Conservation (phyloP, 768 basidiomycete genomes). For the Lentinula edodes region DNA sequence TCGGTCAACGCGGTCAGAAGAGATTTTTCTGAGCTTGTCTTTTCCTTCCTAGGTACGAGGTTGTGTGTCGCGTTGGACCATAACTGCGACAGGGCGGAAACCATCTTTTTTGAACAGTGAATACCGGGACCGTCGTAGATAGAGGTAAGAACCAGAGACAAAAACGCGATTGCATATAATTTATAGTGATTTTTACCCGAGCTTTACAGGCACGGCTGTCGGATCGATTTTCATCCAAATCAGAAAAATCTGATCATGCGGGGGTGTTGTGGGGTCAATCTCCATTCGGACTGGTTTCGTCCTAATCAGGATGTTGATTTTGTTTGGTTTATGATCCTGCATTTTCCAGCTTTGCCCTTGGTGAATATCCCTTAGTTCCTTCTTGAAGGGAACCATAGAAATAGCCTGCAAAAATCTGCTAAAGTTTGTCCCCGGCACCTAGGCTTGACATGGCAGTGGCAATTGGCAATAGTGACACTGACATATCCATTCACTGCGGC, state of each 20-base stretch:
- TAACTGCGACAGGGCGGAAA: not conserved
- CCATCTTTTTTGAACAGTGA: not conserved
- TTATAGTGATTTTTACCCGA: not conserved
- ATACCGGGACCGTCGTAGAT: not conserved
- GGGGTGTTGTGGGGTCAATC: not conserved
- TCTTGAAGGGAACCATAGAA: no score
- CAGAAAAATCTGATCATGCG: not conserved
- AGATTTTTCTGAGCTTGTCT: conserved; percentile 27
- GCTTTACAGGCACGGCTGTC: not conserved
- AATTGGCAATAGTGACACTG: no score
- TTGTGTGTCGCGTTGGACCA: conserved; percentile 7
- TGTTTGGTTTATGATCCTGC: not conserved
- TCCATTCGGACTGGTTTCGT: not conserved
- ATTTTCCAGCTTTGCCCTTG: no score
- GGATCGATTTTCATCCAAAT: not conserved
- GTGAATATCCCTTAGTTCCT: no score
- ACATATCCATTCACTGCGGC: no score
- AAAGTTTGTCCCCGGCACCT: no score
- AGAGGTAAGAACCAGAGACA: not conserved
- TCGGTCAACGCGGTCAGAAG: conserved; percentile 35
- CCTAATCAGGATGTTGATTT: not conserved
- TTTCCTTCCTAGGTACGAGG: conserved; percentile 40
- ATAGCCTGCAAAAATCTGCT: no score
- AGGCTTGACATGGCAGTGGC: no score
- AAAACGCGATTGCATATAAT: not conserved